Base-by-base conservation (phyloP, 192 early-diverging fungal genomes). In the Podila minutissima region DNA sequence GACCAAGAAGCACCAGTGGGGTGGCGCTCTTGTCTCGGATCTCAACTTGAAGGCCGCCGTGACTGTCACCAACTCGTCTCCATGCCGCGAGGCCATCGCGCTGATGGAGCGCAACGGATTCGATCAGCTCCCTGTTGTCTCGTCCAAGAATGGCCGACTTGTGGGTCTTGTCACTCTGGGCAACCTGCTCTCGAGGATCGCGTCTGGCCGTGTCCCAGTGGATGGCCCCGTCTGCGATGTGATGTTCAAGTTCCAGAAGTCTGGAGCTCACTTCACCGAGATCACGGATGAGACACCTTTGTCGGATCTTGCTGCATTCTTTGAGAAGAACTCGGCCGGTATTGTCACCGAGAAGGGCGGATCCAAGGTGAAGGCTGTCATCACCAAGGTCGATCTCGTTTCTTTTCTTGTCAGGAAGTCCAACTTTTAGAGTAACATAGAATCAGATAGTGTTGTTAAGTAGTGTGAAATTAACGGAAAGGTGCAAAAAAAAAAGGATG, bases 331-430 rank as follows among this genome's bases (percentile, higher is more conserved):
- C 85, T 93, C 90, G 62, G 86, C 88, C 6, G 97, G 93, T 9
- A 86, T 98, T 55, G 94, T 98, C 19, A 98, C 97, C 29, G 92
- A 92, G 82, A 70, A 69, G n/a, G 82, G 78, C 24, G 85, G 86
- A 50, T 83, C 79, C 20, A 87, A 89, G 41, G 85, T 88, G 33
- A 86, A 86, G 58, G 92, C 95, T 64, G 94, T 98, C n/a, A 89
- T 97, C 32, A 98, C 96, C 55, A 97, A 97, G 74, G 90, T 97
- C 46, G 97, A 98, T 82, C 78, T 98, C 62, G 83, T 98, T 31
- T 74, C 88, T 1, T 93, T 87, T 64, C 78, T 98, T 66, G 90
- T 94, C 59, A 86, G 89, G 58, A 33, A 62, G 50, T 37, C 69
- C 60, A 69, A 63, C 66, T 48, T 57, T 63, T 37, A 62, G 71